Percentiles rank a stretch among this genome's conserved stretches.
Conservation (phyloP, 208 protist genomes). For the Leishmania martiniquensis region DNA sequence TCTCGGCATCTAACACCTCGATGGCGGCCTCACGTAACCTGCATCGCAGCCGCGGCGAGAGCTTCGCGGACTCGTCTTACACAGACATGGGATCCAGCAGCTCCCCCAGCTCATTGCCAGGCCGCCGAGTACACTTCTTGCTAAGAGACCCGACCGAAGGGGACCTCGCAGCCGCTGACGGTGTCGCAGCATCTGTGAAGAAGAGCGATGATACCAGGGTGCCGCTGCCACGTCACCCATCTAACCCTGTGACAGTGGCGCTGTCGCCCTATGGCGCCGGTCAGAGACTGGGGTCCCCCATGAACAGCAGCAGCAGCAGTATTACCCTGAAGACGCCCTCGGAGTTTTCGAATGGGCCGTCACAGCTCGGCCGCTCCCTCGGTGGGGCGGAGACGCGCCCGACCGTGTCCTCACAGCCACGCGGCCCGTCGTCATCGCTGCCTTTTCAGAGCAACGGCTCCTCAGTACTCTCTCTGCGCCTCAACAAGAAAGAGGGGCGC, state of each 20-base stretch:
- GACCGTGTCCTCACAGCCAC: not conserved
- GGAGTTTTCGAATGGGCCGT: not conserved
- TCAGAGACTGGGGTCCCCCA: not conserved
- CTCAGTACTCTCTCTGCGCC: constrained; percentile 15
- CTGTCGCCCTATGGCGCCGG: not conserved
- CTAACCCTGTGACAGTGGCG: not conserved
- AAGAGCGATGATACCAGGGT: not conserved
- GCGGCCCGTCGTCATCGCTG: not conserved
- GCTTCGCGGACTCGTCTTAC: not conserved
- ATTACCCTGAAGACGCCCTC: not conserved
- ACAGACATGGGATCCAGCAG: not conserved
- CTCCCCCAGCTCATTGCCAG: not conserved
- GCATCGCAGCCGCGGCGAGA: not conserved
- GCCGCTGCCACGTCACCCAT: not conserved
- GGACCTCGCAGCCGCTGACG: not conserved
- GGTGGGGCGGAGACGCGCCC: not conserved
- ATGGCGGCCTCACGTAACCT: not conserved
- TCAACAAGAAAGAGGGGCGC: constrained; percentile 23
- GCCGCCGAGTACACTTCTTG: constrained; percentile 13
- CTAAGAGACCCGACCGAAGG: not conserved
- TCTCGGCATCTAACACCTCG: not conserved
- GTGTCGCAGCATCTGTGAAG: not conserved
- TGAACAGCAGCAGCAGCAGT: not conserved
- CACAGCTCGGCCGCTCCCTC: not conserved
- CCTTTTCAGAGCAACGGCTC: not conserved